Percentiles rank a stretch among this genome's conserved stretches.
Evolutionary conservation across 2,329 filamentous ascomycete species (phyloP).

Genomic region (Sclerotinia spermophila): DNA sequence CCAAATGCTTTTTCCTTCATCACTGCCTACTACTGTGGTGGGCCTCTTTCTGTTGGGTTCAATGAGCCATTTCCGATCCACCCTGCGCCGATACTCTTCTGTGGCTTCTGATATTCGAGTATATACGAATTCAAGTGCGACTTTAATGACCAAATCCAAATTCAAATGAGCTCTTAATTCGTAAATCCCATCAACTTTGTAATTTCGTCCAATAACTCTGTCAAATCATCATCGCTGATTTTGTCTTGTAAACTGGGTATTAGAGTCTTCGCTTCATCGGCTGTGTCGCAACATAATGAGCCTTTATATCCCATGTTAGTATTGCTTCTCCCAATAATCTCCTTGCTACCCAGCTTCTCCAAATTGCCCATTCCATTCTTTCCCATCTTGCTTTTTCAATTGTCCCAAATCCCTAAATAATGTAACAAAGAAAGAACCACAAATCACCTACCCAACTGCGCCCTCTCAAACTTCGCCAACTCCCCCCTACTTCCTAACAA

Average conservation of each 20-base stretch:
- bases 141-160: not conserved
- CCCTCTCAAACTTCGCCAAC: constrained; percentile 88
- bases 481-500: constrained; percentile 75
- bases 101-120: not conserved
- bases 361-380: not conserved
- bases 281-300: constrained; percentile 84
- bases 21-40: not conserved
- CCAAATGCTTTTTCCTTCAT: not conserved
- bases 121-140: not conserved
- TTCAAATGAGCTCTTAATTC: constrained; percentile 1
- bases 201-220: constrained; percentile 86
- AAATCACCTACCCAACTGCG: constrained; percentile 69
- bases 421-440: constrained; percentile 31
- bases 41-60: not conserved
- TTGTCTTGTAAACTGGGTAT: constrained; percentile 88
- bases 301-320: constrained; percentile 44
- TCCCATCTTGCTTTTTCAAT: not conserved
- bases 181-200: constrained; percentile 60
- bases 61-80: not conserved
- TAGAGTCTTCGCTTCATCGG: constrained; percentile 93
- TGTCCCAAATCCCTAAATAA: not conserved
- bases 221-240: constrained; percentile 82
- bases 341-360: not conserved
- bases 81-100: not conserved
- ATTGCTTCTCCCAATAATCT: not conserved